Evolutionary conservation across 78 protist genomes (phyloP).

Genomic region (Pelomyxa schiedti): DNA sequence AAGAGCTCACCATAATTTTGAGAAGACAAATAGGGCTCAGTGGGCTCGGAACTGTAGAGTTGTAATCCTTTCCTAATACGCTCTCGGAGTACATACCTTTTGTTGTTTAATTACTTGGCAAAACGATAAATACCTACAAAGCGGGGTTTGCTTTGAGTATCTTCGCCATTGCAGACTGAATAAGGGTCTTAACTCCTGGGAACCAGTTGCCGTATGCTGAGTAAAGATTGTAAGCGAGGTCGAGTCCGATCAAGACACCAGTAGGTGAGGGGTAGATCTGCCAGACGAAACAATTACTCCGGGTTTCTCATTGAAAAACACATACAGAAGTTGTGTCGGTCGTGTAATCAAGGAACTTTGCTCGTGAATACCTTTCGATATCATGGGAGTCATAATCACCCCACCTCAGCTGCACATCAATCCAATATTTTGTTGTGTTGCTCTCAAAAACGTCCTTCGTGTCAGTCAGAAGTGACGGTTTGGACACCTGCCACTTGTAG

Average conservation of each 20-base stretch:
- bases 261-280: constrained; percentile 98
- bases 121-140: too few relatives aligned
- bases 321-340: constrained; percentile 91
- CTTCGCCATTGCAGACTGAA: constrained; percentile 92
- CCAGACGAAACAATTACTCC: too few relatives aligned
- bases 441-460: constrained; percentile 80
- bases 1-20: constrained; percentile 97
- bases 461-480: constrained; percentile 92
- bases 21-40: constrained; percentile 73
- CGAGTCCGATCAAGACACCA: constrained; percentile 95
- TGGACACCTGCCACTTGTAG: constrained; percentile 95
- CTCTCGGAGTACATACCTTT: constrained; percentile 97
- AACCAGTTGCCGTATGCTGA: constrained; percentile 97
- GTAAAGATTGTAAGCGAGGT: constrained; percentile 93
- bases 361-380: constrained; percentile 86
- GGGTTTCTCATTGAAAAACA: too few relatives aligned
- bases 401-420: constrained; percentile 98
- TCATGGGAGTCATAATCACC: constrained; percentile 71
- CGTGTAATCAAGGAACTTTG: constrained; percentile 97
- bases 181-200: constrained; percentile 89
- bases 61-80: constrained; percentile 98
- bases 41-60: constrained; percentile 84
- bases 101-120: too few relatives aligned
- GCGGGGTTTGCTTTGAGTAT: constrained; percentile 93
- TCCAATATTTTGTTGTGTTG: constrained; percentile 90